Evolutionary conservation across 2,329 filamentous ascomycete species (phyloP).

Genomic region (Alternaria conjuncta): DNA sequence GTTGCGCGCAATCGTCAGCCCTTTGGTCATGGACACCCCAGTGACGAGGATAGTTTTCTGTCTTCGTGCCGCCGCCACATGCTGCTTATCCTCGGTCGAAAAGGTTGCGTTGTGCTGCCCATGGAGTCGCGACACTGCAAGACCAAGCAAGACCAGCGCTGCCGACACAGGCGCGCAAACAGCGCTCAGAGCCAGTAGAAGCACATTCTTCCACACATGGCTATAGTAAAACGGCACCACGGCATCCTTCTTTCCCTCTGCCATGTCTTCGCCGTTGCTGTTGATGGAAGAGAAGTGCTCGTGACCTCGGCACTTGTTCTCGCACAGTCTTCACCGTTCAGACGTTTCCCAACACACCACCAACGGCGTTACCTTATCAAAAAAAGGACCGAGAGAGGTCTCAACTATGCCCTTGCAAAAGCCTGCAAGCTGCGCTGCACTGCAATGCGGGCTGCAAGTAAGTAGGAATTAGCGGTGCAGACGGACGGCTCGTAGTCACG

Average conservation of each 20-base stretch:
- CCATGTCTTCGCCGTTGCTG: slow-evolving; percentile 15
- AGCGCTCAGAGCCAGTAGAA: slow-evolving; percentile 54
- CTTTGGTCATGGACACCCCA: slow-evolving; percentile 75
- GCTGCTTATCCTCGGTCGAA: slow-evolving; percentile 24
- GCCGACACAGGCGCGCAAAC: slow-evolving; percentile 58
- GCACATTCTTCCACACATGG: slow-evolving; percentile 58
- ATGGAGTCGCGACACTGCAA: slow-evolving; percentile 33
- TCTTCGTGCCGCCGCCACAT: slow-evolving; percentile 28
- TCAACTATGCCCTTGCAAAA: not conserved
- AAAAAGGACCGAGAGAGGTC: not conserved
- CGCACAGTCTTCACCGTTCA: slow-evolving; percentile 12
- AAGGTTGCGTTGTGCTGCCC: slow-evolving; percentile 18
- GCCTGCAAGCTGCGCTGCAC: not conserved
- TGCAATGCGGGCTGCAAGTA: slow-evolving; percentile 13
- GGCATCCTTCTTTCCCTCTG: slow-evolving; percentile 9
- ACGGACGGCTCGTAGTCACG: slow-evolving; percentile 17
- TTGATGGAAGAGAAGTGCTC: slow-evolving; percentile 11
- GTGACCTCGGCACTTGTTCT: slow-evolving; percentile 22
- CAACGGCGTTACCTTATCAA: slow-evolving; percentile 10
- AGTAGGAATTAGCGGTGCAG: slow-evolving; percentile 11
- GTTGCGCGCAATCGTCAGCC: slow-evolving; percentile 68
- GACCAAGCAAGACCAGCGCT: slow-evolving; percentile 25
- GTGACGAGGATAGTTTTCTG: slow-evolving; percentile 70
- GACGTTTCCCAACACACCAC: slow-evolving; percentile 7
- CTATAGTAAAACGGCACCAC: slow-evolving; percentile 35